Base-by-base conservation (phyloP, 768 basidiomycete genomes). In the Coprinellus micaceus region DNA sequence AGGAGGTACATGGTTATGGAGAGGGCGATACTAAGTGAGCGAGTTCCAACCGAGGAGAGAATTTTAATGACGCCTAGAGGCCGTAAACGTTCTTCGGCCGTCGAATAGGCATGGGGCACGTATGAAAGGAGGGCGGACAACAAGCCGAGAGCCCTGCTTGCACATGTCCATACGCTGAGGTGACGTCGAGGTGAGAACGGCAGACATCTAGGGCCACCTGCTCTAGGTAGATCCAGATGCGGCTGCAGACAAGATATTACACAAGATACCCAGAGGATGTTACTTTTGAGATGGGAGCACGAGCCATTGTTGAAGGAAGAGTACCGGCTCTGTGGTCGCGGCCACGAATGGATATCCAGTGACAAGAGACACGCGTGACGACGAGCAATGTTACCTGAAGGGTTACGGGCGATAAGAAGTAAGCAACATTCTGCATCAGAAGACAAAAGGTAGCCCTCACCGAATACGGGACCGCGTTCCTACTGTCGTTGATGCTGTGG, bases 401-500 rank as follows among this genome's bases (percentile, higher is more conserved):
- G 41, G 57, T 30, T 24, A 61, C 30, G 58, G 58, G 21, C 54
- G 59, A 54, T 60, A 64, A 43, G 59, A 62, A 28, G 63, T 61
- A 12, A 62, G 57, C 6, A 51, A 51, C 49, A 22, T 58, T 65
- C 64, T 22, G 44, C n/a, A 52, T 57, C 56, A 47, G 64, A 67
- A 44, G 61, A 58, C 40, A 4, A 60, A 50, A 47, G 26, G 25
- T 53, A 44, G 22, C 25, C 40, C 56, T 45, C 56, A 57, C 56
- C 48, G 47, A 57, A 29, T 39, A 29, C 21, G 39, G 21, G 49
- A n/a, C 48, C 30, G 28, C 37, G 22, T 22, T 21, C 3, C n/a
- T 56, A 51, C 33, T 51, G 29, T 36, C 49, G 49, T 47, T 39
- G 51, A 56, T 55, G 63, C 64, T 67, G 61, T 66, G 69, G 58